phyloP scores from a whole-genome alignment of 2,329 filamentous ascomycete genomes.

The Neodidymelliopsis sp. region DNA sequence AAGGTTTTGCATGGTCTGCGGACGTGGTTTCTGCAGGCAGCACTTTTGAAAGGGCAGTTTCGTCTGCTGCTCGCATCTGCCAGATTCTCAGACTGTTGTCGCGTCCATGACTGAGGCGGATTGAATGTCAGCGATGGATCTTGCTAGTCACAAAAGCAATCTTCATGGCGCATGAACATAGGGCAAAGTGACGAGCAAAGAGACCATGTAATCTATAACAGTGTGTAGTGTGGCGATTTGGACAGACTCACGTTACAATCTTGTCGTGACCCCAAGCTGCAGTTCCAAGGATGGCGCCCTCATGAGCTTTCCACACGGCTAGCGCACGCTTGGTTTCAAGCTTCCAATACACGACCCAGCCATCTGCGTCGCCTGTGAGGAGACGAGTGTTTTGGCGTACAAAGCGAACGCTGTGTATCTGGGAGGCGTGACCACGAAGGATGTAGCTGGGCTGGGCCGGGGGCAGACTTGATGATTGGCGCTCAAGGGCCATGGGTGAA shows the following conservation, averaged over 20 bases:
- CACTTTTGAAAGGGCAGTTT: conserved; percentile 68
- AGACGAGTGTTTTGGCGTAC: conserved; percentile 77
- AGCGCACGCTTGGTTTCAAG: conserved; percentile 79
- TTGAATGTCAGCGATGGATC: not conserved
- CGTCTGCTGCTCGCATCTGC: conserved; percentile 70
- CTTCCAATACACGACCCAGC: conserved; percentile 88
- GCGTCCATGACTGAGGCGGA: conserved; percentile 75
- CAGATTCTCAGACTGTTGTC: conserved; percentile 88
- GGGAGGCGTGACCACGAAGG: conserved; percentile 82
- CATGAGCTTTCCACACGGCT: conserved; percentile 87
- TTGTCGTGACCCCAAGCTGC: conserved; percentile 74
- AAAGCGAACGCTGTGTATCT: conserved; percentile 80
- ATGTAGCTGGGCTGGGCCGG: conserved; percentile 71
- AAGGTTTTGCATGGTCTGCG: conserved; percentile 69
- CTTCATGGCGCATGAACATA: not conserved
- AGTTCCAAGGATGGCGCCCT: conserved; percentile 77
- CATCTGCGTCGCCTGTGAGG: conserved; percentile 86
- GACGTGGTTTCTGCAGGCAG: conserved; percentile 72
- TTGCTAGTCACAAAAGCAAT: not conserved
- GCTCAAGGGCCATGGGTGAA: conserved; percentile 38
- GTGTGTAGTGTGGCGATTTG: too few relatives aligned
- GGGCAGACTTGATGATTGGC: conserved; percentile 45
- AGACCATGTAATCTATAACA: not conserved
- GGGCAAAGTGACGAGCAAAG: not conserved
- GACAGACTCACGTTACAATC: conserved; percentile 78